Conservation (phyloP, 2,329 filamentous ascomycete species). For the Cryphonectria nitschkei region DNA sequence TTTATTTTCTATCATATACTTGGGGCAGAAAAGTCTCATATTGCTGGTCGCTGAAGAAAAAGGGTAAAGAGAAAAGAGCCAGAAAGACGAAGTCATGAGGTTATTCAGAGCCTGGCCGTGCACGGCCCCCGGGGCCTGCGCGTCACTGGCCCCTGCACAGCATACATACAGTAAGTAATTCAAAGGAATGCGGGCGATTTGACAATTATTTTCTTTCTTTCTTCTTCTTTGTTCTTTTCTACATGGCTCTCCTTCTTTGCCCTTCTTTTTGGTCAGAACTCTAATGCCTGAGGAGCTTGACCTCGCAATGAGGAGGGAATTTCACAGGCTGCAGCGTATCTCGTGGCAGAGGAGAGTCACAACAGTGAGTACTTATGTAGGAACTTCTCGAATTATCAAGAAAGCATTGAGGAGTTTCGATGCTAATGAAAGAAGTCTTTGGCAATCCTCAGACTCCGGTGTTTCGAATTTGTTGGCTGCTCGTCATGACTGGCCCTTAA, state of each 20-base stretch:
- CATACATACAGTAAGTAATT: no score
- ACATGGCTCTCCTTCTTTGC: background rate
- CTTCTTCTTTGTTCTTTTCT: background rate
- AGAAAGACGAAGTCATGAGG: no score
- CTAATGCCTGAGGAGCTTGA: background rate
- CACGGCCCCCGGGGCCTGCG: no score
- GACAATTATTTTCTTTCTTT: no score
- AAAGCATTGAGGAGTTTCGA: background rate
- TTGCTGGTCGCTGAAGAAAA: no score
- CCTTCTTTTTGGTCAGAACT: background rate
- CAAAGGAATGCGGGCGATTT: background rate
- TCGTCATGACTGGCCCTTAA: background rate
- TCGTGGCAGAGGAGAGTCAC: background rate
- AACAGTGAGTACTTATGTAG: background rate
- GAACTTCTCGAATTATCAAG: background rate
- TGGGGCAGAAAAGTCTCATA: no score
- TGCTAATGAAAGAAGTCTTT: background rate
- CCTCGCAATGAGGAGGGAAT: no score
- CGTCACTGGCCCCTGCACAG: no score
- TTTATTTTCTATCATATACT: no score
- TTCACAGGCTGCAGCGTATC: background rate
- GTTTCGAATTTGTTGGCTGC: background rate
- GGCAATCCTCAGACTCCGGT: background rate
- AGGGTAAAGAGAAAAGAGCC: no score
- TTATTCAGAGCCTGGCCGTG: no score